These are phyloP conservation scores for Neurospora sp. DNA, from an alignment of 495 filamentous ascomycete genomes.

Conservation along the genomic window DNA sequence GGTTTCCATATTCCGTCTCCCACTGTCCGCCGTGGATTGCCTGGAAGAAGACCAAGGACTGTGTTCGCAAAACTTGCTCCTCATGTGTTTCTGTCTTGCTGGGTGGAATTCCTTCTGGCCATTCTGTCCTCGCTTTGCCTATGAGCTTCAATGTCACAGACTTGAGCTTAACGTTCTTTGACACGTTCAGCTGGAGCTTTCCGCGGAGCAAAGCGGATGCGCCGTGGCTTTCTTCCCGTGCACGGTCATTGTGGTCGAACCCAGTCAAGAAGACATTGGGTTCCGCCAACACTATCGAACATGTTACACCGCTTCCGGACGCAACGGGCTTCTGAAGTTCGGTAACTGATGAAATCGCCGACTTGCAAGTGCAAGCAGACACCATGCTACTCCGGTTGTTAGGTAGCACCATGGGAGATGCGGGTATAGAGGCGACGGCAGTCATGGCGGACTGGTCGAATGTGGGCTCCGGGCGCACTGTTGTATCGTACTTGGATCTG, in stretches of 20 bases:
- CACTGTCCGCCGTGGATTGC: conserved; percentile 47
- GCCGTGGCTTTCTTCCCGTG: conserved; percentile 41
- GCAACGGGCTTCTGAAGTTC: conserved; percentile 59
- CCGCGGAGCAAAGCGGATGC: conserved; percentile 78
- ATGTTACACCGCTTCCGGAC: conserved; percentile 60
- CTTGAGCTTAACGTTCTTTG: conserved; percentile 90
- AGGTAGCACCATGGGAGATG: conserved; percentile 8
- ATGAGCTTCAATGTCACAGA: conserved; percentile 80
- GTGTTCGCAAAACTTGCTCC: conserved; percentile 63
- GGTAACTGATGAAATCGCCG: conserved; percentile 27
- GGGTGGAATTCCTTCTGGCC: conserved; percentile 96
- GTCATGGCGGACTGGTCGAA: conserved; percentile 15
- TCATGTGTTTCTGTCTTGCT: conserved; percentile 76
- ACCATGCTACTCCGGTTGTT: conserved; percentile 33
- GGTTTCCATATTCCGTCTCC: conserved; percentile 51
- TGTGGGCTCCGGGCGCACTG: neutral
- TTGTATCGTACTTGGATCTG: conserved; percentile 1
- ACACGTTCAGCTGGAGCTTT: conserved; percentile 69
- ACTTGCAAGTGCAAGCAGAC: conserved; percentile 10
- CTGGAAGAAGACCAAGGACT: conserved; percentile 77
- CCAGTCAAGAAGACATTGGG: conserved; percentile 84
- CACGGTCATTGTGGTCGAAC: conserved; percentile 71
- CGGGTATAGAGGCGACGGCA: conserved; percentile 10
- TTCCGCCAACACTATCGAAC: conserved; percentile 72
- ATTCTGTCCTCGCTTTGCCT: conserved; percentile 82